phyloP scores from a whole-genome alignment of 2,329 filamentous ascomycete genomes.

The Akanthomyces dipterigenus region DNA sequence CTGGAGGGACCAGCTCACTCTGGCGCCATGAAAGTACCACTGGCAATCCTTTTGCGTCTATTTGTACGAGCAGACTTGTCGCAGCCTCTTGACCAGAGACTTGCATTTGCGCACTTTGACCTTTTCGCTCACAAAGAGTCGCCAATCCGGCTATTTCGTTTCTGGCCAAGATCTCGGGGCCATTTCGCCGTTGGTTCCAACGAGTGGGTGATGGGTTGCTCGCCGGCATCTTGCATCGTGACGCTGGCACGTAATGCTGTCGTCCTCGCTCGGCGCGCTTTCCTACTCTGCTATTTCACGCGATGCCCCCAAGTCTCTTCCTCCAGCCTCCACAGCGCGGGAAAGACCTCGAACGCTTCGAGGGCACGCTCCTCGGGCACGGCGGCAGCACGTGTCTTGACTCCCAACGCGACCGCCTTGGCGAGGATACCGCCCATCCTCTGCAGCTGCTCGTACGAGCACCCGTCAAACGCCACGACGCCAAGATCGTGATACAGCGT shows the following conservation, averaged over 20 bases:
- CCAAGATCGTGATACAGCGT: conserved; percentile 26
- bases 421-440: conserved; percentile 20
- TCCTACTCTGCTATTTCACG: conserved; percentile 30
- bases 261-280: too few relatives aligned
- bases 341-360: conserved; percentile 50
- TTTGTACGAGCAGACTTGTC: too few relatives aligned
- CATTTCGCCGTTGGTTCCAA: background rate
- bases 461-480: conserved; percentile 24
- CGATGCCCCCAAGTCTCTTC: conserved; percentile 63
- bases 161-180: background rate
- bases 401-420: conserved; percentile 15
- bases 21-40: too few relatives aligned
- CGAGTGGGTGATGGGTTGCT: background rate
- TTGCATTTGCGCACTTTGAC: too few relatives aligned
- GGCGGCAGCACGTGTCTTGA: background rate
- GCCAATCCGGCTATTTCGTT: background rate
- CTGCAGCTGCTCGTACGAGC: conserved; percentile 16
- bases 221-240: too few relatives aligned
- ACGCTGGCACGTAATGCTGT: too few relatives aligned
- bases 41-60: too few relatives aligned
- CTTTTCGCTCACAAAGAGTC: too few relatives aligned
- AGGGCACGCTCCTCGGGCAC: background rate
- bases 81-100: too few relatives aligned
- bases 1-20: too few relatives aligned
- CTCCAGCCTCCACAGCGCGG: conserved; percentile 58